Conservation (phyloP, 345 rosid species). For the Eucalyptus regnans region DNA sequence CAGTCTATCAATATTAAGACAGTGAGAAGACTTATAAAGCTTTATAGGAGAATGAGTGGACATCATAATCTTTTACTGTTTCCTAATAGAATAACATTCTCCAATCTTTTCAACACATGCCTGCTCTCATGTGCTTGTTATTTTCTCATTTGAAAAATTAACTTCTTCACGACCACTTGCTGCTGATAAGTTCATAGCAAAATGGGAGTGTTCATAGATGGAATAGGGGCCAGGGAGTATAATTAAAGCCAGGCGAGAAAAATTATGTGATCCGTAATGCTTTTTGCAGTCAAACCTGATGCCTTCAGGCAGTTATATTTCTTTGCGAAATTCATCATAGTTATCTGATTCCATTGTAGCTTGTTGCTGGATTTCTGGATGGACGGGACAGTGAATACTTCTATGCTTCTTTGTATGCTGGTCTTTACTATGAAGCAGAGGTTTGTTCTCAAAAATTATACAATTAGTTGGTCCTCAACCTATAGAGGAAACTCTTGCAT, state of each 20-base stretch:
- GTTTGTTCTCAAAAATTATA: conserved; percentile 13
- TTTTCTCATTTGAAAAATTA: background rate
- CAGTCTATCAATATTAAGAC: background rate
- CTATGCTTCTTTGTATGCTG: conserved; percentile 75
- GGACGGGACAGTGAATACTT: conserved; percentile 46
- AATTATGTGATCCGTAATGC: background rate
- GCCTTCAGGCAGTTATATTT: background rate
- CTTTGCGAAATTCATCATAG: background rate
- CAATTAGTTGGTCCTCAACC: background rate
- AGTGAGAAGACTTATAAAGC: background rate
- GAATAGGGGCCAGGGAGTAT: background rate
- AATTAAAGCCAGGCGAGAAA: fast-evolving
- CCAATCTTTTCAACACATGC: background rate
- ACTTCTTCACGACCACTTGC: background rate
- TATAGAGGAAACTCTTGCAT: background rate
- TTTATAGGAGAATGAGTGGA: background rate
- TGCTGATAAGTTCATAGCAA: background rate
- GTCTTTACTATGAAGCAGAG: conserved; percentile 79
- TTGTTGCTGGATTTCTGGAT: conserved; percentile 40
- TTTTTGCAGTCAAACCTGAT: background rate
- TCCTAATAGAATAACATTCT: background rate
- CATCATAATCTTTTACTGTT: background rate
- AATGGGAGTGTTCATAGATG: background rate
- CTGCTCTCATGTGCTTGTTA: background rate
- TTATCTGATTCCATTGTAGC: conserved; percentile 19